Base-by-base conservation (phyloP, 192 early-diverging fungal species). In the Entomortierella beljakovae region DNA sequence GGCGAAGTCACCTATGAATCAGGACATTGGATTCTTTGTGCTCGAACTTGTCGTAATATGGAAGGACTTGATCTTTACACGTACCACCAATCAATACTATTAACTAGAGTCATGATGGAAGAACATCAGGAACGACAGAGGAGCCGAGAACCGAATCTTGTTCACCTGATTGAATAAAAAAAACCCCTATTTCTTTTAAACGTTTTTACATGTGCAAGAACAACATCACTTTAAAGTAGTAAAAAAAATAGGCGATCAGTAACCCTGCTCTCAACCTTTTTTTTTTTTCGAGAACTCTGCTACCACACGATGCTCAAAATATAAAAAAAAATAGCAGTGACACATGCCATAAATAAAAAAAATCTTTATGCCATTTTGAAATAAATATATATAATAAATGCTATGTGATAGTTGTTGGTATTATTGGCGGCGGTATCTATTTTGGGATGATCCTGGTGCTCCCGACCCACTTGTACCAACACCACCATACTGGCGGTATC, bases 41-140 rank as follows among this genome's bases (percentile, higher is more conserved):
- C 70, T 6, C 55, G 61, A 26, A 57, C 46, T 2, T 60, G 49
- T 35, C 53, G 61, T 15, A 38, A 57, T 13, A 71, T 71, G 70
- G 70, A 71, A 2, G 70, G 70, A 7, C 25, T 71, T 32, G 70
- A 71, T 34, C 53, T 71, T 20, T 71, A 57, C 22, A 49, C 51
- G 32, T 71, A 71, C 46, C 48, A 61, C 33, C 25, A 64, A 61
- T 46, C 61, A 8, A 71, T 71, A 22, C 43, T 71, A 13, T 38
- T 71, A 28, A 71, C 55, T 1, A 46, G 70, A 28, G 33, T 49
- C 1, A 54, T 71, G 9, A 23, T 70, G 54, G 31, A 33, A 18
- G 3, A 29, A 56, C 37, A 11, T 35, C 22, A 40, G 26, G 25
- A 1, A 15, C 8, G 13, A 25, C 33, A n/a, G 13, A 33, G 23